phyloP scores from a whole-genome alignment of 129 eudicot species.

The Logfia minima region DNA sequence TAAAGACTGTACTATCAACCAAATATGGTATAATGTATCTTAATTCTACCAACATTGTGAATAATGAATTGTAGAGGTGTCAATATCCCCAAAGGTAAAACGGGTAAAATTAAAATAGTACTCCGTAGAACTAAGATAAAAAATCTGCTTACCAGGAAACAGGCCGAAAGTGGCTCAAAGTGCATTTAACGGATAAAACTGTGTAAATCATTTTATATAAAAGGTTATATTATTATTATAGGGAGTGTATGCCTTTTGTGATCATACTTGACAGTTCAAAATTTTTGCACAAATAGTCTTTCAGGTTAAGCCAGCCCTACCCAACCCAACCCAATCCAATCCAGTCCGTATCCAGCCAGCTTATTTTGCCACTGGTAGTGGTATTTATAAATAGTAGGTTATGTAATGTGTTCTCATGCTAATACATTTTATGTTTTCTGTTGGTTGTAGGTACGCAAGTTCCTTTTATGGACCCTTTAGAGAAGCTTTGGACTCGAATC shows the following conservation, averaged over 20 bases:
- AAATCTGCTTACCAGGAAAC: neutral
- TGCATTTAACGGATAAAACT: neutral
- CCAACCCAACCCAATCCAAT: neutral
- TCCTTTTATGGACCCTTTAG: conserved; percentile 98
- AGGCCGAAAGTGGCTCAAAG: neutral
- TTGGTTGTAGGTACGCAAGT: conserved; percentile 80
- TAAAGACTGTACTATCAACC: neutral
- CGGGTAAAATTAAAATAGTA: neutral
- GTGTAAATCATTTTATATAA: neutral
- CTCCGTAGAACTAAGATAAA: neutral
- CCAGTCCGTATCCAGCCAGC: neutral
- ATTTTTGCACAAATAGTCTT: neutral
- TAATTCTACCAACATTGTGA: neutral
- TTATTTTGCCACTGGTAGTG: conserved; percentile 1
- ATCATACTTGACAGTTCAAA: neutral
- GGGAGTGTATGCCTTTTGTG: neutral
- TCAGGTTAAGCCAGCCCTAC: neutral
- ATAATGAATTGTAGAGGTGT: neutral
- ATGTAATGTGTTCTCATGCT: neutral
- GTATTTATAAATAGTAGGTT: neutral
- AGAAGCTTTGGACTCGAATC: conserved; percentile 98
- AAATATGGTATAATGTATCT: neutral
- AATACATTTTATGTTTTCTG: neutral
- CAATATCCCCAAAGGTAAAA: neutral
- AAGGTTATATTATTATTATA: neutral